Base-by-base conservation (phyloP, 345 rosid species). In the Boechera retrofracta region DNA sequence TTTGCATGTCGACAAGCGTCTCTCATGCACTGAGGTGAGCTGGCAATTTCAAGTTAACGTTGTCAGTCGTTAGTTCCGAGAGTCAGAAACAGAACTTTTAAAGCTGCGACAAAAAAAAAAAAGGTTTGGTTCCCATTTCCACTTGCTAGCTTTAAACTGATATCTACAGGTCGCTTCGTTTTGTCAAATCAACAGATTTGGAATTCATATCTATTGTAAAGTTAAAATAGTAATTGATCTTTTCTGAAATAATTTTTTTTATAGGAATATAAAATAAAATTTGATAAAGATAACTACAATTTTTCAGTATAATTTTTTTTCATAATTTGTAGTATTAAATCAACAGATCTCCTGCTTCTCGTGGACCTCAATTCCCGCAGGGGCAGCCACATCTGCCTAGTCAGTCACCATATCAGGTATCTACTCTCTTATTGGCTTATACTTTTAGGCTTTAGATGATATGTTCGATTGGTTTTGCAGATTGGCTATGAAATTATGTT, bases 371-470 rank as follows among this genome's bases (percentile, higher is more conserved):
- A 58, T 91, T 85, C 79, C 83, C 85, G 48, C 96, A 82, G 81
- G 92, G 89, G 64, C 97, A 95, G 83, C 82, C 83, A 62, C 83
- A 86, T 49, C 80, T 72, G 59, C 84, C 85, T 44, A 87, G 71
- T 78, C 96, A 94, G 74, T 83, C 83, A 64, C 82, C 83, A 26
- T 92, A 89, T 80, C 97, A 88, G 89, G 98, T 89, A 64, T 65
- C 6, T 26, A 53, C 60, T 1, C 63, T 29, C 62, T 58, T 66
- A 21, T 18, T 29, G 6, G 38, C 66, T 71, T 28, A 28, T 65
- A 66, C 28, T 21, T 21, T 21, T 21, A 21, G 24, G 24, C 4
- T 51, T 12, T 52, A 66, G 26, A 49, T 4, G 18, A 71, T 57
- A 39, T 54, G 12, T 71, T 66, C 0, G 2, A 16, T 29, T 31